A percentile compares a stretch with the other conserved stretches of the same genome.
Evolutionary conservation across 208 protist genomes (phyloP).

Genomic region (Acanthamoeba castellanii): DNA sequence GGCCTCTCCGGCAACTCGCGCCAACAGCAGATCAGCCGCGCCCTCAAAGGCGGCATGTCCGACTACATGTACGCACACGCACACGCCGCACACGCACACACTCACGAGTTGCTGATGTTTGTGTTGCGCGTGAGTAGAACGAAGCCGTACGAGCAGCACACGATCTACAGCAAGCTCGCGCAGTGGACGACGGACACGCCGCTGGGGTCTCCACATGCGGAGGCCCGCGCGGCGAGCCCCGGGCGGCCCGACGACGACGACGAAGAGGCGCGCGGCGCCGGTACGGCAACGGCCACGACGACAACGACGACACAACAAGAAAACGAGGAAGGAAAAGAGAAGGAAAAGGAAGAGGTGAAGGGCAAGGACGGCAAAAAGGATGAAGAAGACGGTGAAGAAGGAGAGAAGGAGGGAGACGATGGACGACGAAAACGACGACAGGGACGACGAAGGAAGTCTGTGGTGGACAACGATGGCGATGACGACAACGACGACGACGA

Average conservation of each 20-base stretch:
- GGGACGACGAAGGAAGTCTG: background rate
- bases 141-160: conserved; percentile 44
- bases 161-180: background rate
- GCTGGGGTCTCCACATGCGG: too few relatives aligned
- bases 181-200: background rate
- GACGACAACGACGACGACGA: background rate
- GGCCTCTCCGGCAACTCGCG: conserved; percentile 30
- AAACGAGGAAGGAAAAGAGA: too few relatives aligned
- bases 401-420: too few relatives aligned
- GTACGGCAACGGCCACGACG: too few relatives aligned
- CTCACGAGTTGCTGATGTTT: background rate
- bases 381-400: too few relatives aligned
- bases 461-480: background rate
- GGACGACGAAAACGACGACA: background rate
- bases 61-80: conserved; percentile 5
- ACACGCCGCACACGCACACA: background rate
- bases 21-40: background rate
- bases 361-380: background rate
- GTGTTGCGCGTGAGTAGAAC: background rate
- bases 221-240: too few relatives aligned
- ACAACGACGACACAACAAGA: too few relatives aligned
- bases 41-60: background rate
- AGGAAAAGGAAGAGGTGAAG: too few relatives aligned
- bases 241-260: too few relatives aligned
- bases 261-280: background rate